Conservation (phyloP, 2,329 filamentous ascomycete species). For the Phaeosphaeriaceae sp. region DNA sequence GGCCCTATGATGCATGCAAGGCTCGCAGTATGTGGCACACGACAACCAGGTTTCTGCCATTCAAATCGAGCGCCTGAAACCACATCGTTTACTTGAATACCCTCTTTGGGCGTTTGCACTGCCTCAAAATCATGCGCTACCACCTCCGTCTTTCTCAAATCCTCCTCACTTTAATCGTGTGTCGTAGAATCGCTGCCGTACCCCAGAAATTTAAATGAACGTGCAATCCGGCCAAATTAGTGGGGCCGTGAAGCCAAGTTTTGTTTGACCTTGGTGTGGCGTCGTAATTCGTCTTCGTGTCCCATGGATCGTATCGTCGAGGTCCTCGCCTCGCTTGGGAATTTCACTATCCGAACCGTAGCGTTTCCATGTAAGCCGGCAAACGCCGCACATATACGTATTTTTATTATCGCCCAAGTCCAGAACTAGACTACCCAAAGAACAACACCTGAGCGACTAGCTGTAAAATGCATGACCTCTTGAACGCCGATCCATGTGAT, state of each 20-base stretch:
- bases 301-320: too few relatives aligned
- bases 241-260: too few relatives aligned
- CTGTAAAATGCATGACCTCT: not conserved
- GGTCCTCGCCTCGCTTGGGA: too few relatives aligned
- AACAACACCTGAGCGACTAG: constrained; percentile 4
- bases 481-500: constrained; percentile 1
- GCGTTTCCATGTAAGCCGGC: too few relatives aligned
- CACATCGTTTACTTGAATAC: not conserved
- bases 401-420: not conserved
- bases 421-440: not conserved
- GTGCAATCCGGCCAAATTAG: too few relatives aligned
- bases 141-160: constrained; percentile 1
- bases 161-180: not conserved
- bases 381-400: not conserved
- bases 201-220: too few relatives aligned
- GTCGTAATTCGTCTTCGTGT: too few relatives aligned
- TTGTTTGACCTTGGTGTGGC: too few relatives aligned
- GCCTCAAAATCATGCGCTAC: constrained; percentile 6
- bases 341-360: too few relatives aligned
- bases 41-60: constrained; percentile 1
- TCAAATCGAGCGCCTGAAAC: constrained; percentile 5
- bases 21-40: constrained; percentile 1
- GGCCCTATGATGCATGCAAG: constrained; percentile 9
- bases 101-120: not conserved
- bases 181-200: not conserved